Evolutionary conservation across 768 basidiomycete genomes (phyloP).

Genomic region (Leccinum disarticulatum): DNA sequence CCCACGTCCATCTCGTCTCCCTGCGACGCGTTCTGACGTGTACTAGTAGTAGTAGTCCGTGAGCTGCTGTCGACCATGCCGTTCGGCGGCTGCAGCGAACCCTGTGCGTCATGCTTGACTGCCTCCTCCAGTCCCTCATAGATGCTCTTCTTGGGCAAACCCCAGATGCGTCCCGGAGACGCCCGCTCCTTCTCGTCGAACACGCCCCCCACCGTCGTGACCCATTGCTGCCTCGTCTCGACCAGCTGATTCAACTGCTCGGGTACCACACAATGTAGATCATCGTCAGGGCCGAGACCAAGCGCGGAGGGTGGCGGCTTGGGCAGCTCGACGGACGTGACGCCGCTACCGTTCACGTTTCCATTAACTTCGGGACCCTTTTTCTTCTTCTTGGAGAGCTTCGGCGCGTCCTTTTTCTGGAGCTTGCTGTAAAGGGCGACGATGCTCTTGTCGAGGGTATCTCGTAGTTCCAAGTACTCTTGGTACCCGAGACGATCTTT

Average conservation of each 20-base stretch:
- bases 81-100: slow-evolving; percentile 20
- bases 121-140: slow-evolving; percentile 76
- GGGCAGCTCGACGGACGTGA: slow-evolving; percentile 36
- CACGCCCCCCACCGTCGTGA: slow-evolving; percentile 68
- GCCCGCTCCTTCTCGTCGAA: slow-evolving; percentile 74
- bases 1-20: slow-evolving; percentile 72
- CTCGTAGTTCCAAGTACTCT: slow-evolving; percentile 84
- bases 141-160: slow-evolving; percentile 73
- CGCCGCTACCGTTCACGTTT: slow-evolving; percentile 31
- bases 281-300: slow-evolving; percentile 68
- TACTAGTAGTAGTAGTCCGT: slow-evolving; percentile 30
- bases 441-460: slow-evolving; percentile 86
- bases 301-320: slow-evolving; percentile 71
- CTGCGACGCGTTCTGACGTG: slow-evolving; percentile 43
- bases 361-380: slow-evolving; percentile 43
- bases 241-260: slow-evolving; percentile 73
- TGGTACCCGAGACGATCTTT: slow-evolving; percentile 87
- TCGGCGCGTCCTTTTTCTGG: slow-evolving; percentile 78
- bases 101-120: slow-evolving; percentile 40
- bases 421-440: slow-evolving; percentile 70
- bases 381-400: slow-evolving; percentile 74
- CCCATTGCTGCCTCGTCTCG: slow-evolving; percentile 75
- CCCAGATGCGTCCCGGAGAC: slow-evolving; percentile 69
- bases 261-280: slow-evolving; percentile 58
- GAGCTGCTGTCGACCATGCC: slow-evolving; percentile 15